A percentile compares a stretch with the other conserved stretches of the same genome.
Conservation (phyloP, 2,329 filamentous ascomycete genomes). For the Parafenestella ontariensis region DNA sequence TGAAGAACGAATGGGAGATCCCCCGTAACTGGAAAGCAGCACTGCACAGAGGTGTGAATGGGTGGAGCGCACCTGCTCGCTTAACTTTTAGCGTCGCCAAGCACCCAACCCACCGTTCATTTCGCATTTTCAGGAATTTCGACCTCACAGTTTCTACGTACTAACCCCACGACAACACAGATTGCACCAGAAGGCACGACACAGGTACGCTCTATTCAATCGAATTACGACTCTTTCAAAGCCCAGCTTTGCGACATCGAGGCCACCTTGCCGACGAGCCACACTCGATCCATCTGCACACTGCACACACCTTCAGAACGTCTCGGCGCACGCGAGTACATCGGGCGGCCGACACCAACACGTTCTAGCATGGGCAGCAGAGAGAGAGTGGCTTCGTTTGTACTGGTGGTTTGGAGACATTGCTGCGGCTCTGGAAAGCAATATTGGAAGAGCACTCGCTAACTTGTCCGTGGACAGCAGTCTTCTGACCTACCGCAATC, state of each 20-base stretch:
- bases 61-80: background rate
- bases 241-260: constrained; percentile 27
- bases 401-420: constrained; percentile 9
- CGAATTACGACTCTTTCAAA: constrained; percentile 10
- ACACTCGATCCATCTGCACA: constrained; percentile 14
- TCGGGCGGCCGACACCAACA: constrained; percentile 19
- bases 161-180: constrained; percentile 44
- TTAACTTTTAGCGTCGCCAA: constrained; percentile 12
- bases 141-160: constrained; percentile 32
- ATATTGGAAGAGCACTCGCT: constrained; percentile 27
- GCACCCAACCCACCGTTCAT: constrained; percentile 4
- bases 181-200: constrained; percentile 47
- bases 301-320: constrained; percentile 22
- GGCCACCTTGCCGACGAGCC: constrained; percentile 11
- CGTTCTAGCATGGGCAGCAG: constrained; percentile 16
- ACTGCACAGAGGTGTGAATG: no score
- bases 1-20: no score
- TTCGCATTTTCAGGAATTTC: constrained; percentile 19
- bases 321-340: constrained; percentile 29
- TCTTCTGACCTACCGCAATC: constrained; percentile 58
- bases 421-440: constrained; percentile 19
- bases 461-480: constrained; percentile 41
- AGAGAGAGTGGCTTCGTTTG: constrained; percentile 2
- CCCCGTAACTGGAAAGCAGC: no score
- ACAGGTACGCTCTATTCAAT: constrained; percentile 39